phyloP scores from a whole-genome alignment of 306 rosid genomes.

The Gynostemma pentaphyllum region DNA sequence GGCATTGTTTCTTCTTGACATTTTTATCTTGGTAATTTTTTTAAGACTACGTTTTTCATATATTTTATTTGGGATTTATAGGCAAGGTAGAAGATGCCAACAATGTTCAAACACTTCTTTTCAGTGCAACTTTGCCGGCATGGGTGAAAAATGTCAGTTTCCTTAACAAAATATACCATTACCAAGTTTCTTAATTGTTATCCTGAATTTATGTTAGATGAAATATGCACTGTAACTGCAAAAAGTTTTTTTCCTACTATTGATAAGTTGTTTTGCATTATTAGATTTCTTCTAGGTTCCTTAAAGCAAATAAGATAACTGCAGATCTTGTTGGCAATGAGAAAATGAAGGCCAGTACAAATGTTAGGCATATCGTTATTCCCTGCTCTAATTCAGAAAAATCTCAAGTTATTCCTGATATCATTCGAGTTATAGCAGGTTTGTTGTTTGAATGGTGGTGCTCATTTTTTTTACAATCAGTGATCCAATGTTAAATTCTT shows the following conservation, averaged over 20 bases:
- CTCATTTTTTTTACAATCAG: no score
- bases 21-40: not conserved
- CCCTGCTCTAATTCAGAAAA: conserved; percentile 67
- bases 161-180: not conserved
- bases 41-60: not conserved
- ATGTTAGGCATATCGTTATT: conserved; percentile 82
- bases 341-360: conserved; percentile 82
- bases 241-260: not conserved
- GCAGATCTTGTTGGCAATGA: conserved; percentile 90
- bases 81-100: conserved; percentile 72
- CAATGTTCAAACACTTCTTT: conserved; percentile 90
- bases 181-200: not conserved
- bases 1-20: not conserved
- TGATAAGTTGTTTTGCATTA: conserved; percentile 6
- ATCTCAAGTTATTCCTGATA: conserved; percentile 72
- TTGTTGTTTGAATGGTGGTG: conserved; percentile 5
- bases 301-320: conserved; percentile 62
- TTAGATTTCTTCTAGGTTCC: conserved; percentile 67
- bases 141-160: conserved; percentile 67
- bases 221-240: no score
- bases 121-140: conserved; percentile 85
- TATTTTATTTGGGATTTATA: conserved; percentile 18
- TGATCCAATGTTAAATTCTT: not conserved
- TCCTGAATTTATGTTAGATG: not conserved
- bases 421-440: conserved; percentile 91